Base-by-base conservation (phyloP, 169 alveolate genomes). In the Plasmodium malariae region DNA sequence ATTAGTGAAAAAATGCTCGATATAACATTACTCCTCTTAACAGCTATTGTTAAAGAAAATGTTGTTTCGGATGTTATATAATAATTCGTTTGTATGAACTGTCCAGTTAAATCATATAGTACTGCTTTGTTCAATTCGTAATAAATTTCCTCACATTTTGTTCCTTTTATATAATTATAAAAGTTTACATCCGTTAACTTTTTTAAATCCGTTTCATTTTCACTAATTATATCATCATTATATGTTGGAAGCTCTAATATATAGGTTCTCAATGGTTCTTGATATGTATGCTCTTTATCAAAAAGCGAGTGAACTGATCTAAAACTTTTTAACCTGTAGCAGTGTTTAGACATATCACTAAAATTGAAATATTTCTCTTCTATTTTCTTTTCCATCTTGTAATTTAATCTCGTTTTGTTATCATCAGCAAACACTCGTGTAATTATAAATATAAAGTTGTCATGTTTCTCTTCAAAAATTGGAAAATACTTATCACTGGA, bases 311-410 rank as follows among this genome's bases (percentile, higher is more conserved):
- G 94, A 9, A 95, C 91, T 7, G 96, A 93, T 70, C 96, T 78
- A 71, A 94, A 95, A 92, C 96, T 93, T 87, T 95, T 96, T 95
- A 95, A 89, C 30, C 97, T 67, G 94, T 94, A 94, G 19, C 92
- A 88, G 34, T 95, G 93, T 51, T 89, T 80, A 11, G 86, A 88
- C 83, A 65, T 72, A 43, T 94, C 95, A 36, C 80, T 74, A 34
- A 94, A 80, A 57, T 92, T 89, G 74, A 95, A 83, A 72, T 89
- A 94, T 49, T 94, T 62, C 65, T 63, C 72, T 88, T 95, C 97
- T 17, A 95, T 83, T 40, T 78, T 68, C 40, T 92, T 94, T 74
- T 95, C 97, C 70, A 95, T 94, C 49, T 71, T 70, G 72, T 94
- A 95, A 76, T 93, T 95, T 83, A 93, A 95, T 14, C 96, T 76